Base-by-base conservation (phyloP, 2,329 filamentous ascomycete species). In the Helminthosporium solani region DNA sequence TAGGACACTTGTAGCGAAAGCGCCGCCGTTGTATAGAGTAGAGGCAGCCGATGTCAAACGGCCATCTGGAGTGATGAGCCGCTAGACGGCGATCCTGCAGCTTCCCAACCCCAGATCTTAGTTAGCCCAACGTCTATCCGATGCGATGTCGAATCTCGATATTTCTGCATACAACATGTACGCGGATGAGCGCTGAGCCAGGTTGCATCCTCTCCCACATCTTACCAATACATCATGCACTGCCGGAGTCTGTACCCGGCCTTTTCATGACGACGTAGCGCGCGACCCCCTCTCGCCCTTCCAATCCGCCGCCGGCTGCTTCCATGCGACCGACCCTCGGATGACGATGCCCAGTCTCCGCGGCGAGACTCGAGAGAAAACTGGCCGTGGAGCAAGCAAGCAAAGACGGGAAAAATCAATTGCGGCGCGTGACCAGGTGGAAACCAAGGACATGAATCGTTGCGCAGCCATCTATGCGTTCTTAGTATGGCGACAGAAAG, bases 21-120 rank as follows among this genome's bases (percentile, higher is more conserved):
- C 28, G 28, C 28, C 28, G 14, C 14, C 28, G 28, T 31, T 8
- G 28, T 4, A 7, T 4, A 35, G 15, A 4, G 7, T 35, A 18
- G 19, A 8, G 33, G 19, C 14, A 8, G 15, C 30, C 15, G 30
- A 18, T 16, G 28, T 6, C 43, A 12, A 12, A 37, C 6, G 34
- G 21, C 20, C 15, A 37, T 37, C 34, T 37, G 19, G n/a, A 23
- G 18, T 21, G 34, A 37, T 37, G 18, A 37, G 34, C 34, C 34
- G 57, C 61, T 64, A 64, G 33, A n/a, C 37, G 37, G 38, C 47
- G 49, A 63, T 63, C 60, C 58, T 47, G 57, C 56, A 60, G 53
- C 52, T 53, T 25, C 49, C 42, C 5, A 25, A 5, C 9, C 44
- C 43, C 28, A 58, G 52, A 58, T 60, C 46, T 51, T 61, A 63